A percentile compares a stretch with the other conserved stretches of the same genome.
These are phyloP conservation scores for Lactuca sativa DNA, from an alignment of 129 eudicot genomes.

Conservation along the genomic window DNA sequence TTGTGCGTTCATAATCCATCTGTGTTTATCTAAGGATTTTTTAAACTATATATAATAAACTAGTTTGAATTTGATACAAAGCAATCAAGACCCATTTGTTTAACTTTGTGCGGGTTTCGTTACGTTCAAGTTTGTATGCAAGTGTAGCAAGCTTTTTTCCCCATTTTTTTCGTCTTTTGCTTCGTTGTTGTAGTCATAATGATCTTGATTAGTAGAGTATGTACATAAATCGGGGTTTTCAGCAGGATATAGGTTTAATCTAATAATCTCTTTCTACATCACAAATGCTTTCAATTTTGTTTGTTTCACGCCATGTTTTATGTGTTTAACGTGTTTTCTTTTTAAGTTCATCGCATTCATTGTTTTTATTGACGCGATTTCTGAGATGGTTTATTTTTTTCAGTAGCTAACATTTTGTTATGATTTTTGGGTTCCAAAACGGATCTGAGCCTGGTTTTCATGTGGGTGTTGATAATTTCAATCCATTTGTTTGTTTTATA, in stretches of 20 bases:
- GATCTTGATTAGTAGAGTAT: slow-evolving; percentile 16
- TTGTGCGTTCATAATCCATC: slow-evolving; percentile 1
- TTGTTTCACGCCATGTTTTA: slow-evolving; percentile 9
- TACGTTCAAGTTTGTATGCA: slow-evolving; percentile 13
- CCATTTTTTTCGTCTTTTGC: neutral
- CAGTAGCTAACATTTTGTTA: slow-evolving; percentile 3
- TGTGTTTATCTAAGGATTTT: neutral
- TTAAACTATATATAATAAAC: slow-evolving; percentile 1
- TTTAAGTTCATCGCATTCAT: slow-evolving; percentile 6
- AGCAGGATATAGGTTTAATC: slow-evolving; percentile 4
- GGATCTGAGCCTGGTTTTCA: slow-evolving; percentile 29
- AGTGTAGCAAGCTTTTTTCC: slow-evolving; percentile 9
- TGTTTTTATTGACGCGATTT: slow-evolving; percentile 12
- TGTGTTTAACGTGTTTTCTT: neutral
- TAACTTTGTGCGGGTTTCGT: slow-evolving; percentile 20
- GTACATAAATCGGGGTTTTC: slow-evolving; percentile 9
- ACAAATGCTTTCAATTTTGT: slow-evolving; percentile 22
- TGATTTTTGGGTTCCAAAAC: slow-evolving; percentile 22
- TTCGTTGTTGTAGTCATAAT: slow-evolving; percentile 10
- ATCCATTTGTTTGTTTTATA: neutral
- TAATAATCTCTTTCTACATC: slow-evolving; percentile 3
- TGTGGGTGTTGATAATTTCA: neutral
- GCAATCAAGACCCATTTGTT: slow-evolving; percentile 22
- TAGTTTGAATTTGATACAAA: slow-evolving; percentile 14
- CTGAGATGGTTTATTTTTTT: slow-evolving; percentile 14